These are phyloP conservation scores for Ustilago nuda DNA, from an alignment of 1,284 basidiomycete species.

Conservation along the genomic window DNA sequence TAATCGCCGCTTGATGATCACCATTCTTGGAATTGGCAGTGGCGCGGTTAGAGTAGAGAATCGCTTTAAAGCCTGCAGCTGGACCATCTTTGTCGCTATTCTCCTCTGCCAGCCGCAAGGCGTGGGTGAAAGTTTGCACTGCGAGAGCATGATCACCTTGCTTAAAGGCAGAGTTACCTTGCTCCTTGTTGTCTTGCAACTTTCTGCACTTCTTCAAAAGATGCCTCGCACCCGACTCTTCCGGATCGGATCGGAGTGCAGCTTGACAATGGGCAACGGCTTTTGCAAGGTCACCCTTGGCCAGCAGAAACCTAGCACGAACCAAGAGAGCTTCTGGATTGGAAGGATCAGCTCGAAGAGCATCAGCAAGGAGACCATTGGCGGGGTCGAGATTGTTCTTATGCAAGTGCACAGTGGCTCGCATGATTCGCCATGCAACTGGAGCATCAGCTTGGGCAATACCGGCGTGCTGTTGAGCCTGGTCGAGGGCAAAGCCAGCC, in stretches of 20 bases:
- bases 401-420: conserved; percentile 51
- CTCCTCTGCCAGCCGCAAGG: conserved; percentile 54
- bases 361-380: conserved; percentile 74
- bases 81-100: conserved; percentile 50
- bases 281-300: conserved; percentile 78
- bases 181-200: conserved; percentile 84
- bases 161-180: conserved; percentile 85
- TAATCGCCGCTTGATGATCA: conserved; percentile 77
- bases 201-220: conserved; percentile 81
- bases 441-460: conserved; percentile 53
- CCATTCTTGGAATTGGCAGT: conserved; percentile 81
- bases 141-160: conserved; percentile 76
- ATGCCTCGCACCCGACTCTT: conserved; percentile 77
- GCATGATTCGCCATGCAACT: conserved; percentile 49
- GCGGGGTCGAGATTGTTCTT: conserved; percentile 60
- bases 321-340: conserved; percentile 84
- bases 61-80: conserved; percentile 72
- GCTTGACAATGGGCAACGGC: conserved; percentile 79
- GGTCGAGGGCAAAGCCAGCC: conserved; percentile 58
- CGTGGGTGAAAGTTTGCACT: conserved; percentile 72
- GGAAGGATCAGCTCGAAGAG: conserved; percentile 78
- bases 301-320: conserved; percentile 83
- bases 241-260: conserved; percentile 83
- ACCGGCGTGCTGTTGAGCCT: conserved; percentile 52
- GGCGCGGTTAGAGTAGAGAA: conserved; percentile 84